These are phyloP conservation scores for Ogataea siamensis DNA, from an alignment of 805 yeast genomes.

Conservation along the genomic window DNA sequence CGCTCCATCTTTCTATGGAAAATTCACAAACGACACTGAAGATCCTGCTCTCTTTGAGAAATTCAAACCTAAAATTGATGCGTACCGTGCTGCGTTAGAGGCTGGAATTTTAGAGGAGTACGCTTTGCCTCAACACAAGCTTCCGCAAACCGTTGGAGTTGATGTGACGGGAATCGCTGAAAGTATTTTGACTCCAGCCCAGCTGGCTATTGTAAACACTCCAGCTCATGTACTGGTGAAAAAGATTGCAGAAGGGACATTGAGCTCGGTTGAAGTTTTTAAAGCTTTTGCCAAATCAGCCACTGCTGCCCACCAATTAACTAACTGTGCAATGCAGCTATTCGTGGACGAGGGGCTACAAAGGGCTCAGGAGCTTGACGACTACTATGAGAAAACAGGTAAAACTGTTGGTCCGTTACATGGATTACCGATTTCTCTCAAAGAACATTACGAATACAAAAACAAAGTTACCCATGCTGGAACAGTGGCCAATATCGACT, in stretches of 20 bases:
- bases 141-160: constrained; percentile 20
- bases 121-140: constrained; percentile 19
- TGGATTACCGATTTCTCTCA: constrained; percentile 61
- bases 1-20: constrained; percentile 1
- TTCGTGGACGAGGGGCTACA: constrained; percentile 47
- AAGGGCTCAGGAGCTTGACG: constrained; percentile 53
- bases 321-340: constrained; percentile 47
- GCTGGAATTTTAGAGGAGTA: constrained; percentile 29
- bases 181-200: constrained; percentile 36
- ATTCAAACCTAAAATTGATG: constrained; percentile 37
- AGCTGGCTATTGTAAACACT: constrained; percentile 42
- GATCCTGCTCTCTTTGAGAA: constrained; percentile 22
- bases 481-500: constrained; percentile 40
- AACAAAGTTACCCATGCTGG: constrained; percentile 55
- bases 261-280: constrained; percentile 41
- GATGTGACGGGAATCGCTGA: constrained; percentile 31
- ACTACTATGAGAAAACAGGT: constrained; percentile 42
- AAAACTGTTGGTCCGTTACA: constrained; percentile 56
- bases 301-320: constrained; percentile 47
- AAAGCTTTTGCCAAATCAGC: constrained; percentile 49
- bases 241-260: constrained; percentile 39
- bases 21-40: constrained; percentile 19
- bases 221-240: constrained; percentile 34
- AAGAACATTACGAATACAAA: constrained; percentile 51
- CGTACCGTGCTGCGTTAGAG: constrained; percentile 30